phyloP scores from a whole-genome alignment of 2,329 filamentous ascomycete species.

The Dactylellina drechsleri region DNA sequence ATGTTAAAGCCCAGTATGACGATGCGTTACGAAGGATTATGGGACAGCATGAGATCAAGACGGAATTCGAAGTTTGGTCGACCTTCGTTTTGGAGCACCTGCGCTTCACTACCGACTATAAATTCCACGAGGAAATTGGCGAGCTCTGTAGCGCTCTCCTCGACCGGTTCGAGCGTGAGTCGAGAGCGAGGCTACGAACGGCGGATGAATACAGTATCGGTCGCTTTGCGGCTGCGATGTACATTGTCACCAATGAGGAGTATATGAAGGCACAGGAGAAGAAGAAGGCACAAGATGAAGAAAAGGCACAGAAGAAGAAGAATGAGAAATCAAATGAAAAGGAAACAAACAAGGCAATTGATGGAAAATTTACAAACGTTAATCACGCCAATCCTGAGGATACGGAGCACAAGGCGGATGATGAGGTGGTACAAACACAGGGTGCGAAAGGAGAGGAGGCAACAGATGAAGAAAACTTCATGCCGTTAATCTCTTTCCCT shows the following conservation, averaged over 20 bases:
- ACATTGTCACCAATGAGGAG: constrained; percentile 80
- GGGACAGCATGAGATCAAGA: constrained; percentile 82
- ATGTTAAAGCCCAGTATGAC: constrained; percentile 82
- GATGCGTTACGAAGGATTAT: constrained; percentile 79
- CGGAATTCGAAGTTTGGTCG: constrained; percentile 92
- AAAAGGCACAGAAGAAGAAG: too few relatives aligned
- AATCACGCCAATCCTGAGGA: too few relatives aligned
- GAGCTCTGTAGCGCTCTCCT: constrained; percentile 74
- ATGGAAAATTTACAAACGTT: too few relatives aligned
- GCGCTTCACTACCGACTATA: constrained; percentile 79
- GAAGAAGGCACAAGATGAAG: too few relatives aligned
- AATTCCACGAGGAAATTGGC: constrained; percentile 84
- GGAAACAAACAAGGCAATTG: too few relatives aligned
- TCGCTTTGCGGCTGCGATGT: constrained; percentile 86
- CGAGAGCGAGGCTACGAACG: constrained; percentile 73
- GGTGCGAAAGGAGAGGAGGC: constrained; percentile 60
- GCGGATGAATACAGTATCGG: constrained; percentile 70
- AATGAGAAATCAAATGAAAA: too few relatives aligned
- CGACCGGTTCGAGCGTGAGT: constrained; percentile 74
- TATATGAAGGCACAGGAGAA: constrained; percentile 63
- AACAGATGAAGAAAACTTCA: constrained; percentile 67
- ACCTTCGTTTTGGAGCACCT: constrained; percentile 83
- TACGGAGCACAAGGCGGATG: too few relatives aligned
- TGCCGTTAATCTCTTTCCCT: constrained; percentile 91
- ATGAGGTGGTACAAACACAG: too few relatives aligned